Conservation (phyloP, 2,329 filamentous ascomycete species). For the Incumbomyces lentus region DNA sequence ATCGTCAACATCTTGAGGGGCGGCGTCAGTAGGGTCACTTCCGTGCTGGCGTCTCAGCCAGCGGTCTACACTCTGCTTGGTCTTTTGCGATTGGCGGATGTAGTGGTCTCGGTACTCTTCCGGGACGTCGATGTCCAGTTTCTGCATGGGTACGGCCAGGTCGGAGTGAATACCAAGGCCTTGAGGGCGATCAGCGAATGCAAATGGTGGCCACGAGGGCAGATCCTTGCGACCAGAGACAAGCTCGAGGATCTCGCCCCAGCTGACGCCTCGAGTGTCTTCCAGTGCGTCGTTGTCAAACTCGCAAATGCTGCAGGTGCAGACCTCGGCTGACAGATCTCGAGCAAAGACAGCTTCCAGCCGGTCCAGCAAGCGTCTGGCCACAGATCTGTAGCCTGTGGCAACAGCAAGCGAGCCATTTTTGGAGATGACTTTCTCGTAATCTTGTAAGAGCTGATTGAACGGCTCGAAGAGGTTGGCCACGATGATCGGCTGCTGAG, state of each 20-base stretch:
- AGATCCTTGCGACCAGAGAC: constrained; percentile 81
- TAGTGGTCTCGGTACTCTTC: constrained; percentile 91
- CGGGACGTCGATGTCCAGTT: constrained; percentile 86
- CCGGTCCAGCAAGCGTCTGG: constrained; percentile 75
- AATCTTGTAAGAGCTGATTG: constrained; percentile 74
- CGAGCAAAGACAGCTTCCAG: constrained; percentile 90
- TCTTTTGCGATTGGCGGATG: constrained; percentile 82
- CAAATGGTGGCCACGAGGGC: constrained; percentile 80
- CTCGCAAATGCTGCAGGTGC: constrained; percentile 74
- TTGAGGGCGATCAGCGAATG: constrained; percentile 50
- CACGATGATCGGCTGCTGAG: constrained; percentile 57
- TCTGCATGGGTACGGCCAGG: constrained; percentile 52
- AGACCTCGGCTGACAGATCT: constrained; percentile 79
- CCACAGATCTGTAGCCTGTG: constrained; percentile 90
- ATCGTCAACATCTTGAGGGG: constrained; percentile 83
- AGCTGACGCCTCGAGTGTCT: constrained; percentile 63
- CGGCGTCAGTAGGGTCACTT: constrained; percentile 59
- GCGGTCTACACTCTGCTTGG: constrained; percentile 77
- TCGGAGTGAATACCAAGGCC: constrained; percentile 47
- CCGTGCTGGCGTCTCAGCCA: constrained; percentile 66
- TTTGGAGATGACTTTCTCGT: constrained; percentile 66
- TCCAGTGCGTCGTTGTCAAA: constrained; percentile 45
- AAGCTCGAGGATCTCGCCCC: constrained; percentile 90
- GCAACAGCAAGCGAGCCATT: constrained; percentile 89
- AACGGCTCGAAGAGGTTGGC: constrained; percentile 73